Base-by-base conservation (phyloP, 129 eudicot species). In the Escallonia herrerae region DNA sequence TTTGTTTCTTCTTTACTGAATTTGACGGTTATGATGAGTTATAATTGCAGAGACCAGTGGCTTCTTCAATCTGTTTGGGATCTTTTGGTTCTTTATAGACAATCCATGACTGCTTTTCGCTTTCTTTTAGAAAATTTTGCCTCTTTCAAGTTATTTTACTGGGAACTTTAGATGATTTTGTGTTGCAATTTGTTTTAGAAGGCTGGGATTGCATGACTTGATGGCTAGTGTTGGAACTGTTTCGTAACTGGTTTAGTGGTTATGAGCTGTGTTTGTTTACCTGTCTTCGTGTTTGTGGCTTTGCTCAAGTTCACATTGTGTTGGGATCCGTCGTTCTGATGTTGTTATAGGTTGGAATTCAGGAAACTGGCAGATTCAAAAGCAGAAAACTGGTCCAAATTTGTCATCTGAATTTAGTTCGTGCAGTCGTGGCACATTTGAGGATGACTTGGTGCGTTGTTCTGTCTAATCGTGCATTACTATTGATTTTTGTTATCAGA, bases 401-500 rank as follows among this genome's bases (percentile, higher is more conserved):
- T 45, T 62, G 71, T 66, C 65, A 7, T 48, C 79, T 0, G 72
- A 80, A 70, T 67, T 77, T 38, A 72, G 71, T 63, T 74, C 82
- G 43, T 68, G 72, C 53, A 73, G 46, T 64, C 74, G 69, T 66
- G 76, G 63, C 48, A 75, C 57, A 69, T 10, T 67, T 2, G 62
- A 73, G 74, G 71, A 75, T 54, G 78, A 83, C 67, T 13, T 67
- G 87, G 95, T 83, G 56, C 14, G 80, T 65, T 52, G 40, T 47
- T 39, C 43, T 10, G 37, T 50, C 58, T 40, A 58, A 40, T 63
- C 15, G 15, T 66, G 62, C 55, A 37, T 11, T 40, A 4, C 57
- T 41, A 7, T 37, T 45, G 33, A 39, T 65, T 3, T 43, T 53
- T 53, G 5, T 12, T 8, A 4, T 33, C 57, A 46, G 67, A 44